Base-by-base conservation (phyloP, 768 basidiomycete genomes). In the Calocybe gangraenosa region DNA sequence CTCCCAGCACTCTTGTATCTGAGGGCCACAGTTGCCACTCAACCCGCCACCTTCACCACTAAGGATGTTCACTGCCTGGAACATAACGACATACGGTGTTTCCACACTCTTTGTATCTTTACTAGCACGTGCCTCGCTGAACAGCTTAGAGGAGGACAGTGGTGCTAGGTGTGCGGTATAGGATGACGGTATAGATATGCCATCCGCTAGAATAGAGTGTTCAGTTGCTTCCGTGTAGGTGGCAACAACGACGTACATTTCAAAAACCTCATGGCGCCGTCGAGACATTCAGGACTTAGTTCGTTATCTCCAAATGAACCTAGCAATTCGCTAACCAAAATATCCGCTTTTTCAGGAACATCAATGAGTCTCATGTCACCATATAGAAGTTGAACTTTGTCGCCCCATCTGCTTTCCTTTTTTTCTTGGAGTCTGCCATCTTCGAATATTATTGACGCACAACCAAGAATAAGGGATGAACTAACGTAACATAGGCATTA, bases 261-360 rank as follows among this genome's bases (percentile, higher is more conserved):
- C 60, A 99, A 70, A 60, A 92, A 94, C 38, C 95, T 73, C 79
- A 87, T 81, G 7, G 92, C 94, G 10, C 96, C 96, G 61, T 99
- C 96, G 28, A 99, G 71, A 65, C 96, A 99, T 64, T 99, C 96
- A 0, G 96, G 96, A 59, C 92, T 94, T 38, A 98, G 79, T 63
- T 99, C 96, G 49, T 99, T 99, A 65, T 99, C 96, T 1, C 95
- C 96, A 68, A 99, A 98, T 3, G 92, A 94, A 3, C 96, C 96
- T 56, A 99, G 66, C 17, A 99, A 77, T 64, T 99, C 96, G 67
- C 89, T 95, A 57, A 99, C 85, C 47, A 99, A 70, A 50, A 99
- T 91, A 63, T 98, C 96, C 21, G 82, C 92, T 53, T 78, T 75
- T 55, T 96, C 91, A 4, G 95, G 93, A 1, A 95, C 65, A 7